Evolutionary conservation across 345 rosid genomes (phyloP), one percentile per base, ranked within the genome.

Genomic region (Brassica cretica): DNA sequence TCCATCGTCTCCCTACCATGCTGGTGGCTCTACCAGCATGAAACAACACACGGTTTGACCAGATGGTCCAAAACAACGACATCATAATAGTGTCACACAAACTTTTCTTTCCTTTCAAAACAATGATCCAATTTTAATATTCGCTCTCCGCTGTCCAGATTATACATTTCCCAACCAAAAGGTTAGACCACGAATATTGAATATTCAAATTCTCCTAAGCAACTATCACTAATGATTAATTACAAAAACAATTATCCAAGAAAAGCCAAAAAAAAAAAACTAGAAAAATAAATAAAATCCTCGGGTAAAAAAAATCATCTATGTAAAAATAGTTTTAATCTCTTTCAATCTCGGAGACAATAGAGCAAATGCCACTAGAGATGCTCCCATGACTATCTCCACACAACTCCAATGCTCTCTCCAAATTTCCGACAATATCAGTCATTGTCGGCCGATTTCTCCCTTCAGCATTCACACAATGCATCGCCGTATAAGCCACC

Each of bases 341-440:
- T 81, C 67, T 74, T 62, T 87, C 81, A 86, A 5, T 51, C 7
- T 86, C 88, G 6, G 94, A 88, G 79, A 82, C 84, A 78, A 88
- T 74, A 12, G 90, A 86, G 49, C 85, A 78, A 49, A 72, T 72
- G 39, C 87, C 88, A 78, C 92, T 88, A 24, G 94, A 91, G 83
- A 91, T 87, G 77, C 91, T 89, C 15, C 91, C 94, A 83, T 86
- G 85, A 80, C 97, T 88, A 39, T 84, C 91, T 24, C 90, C 87
- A 83, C 91, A 89, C 21, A 85, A 82, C 65, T 82, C 76, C 83
- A 86, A 68, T 3, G 97, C 98, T 39, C 91, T 83, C 41, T 89
- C 97, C 89, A 94, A 81, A 68, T 89, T 89, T 30, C 81, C 80
- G 10, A 88, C 97, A 56, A 90, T 82, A 62, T 89, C 91, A 2